Conservation (phyloP, 768 basidiomycete genomes). For the Tricholoma terreum region DNA sequence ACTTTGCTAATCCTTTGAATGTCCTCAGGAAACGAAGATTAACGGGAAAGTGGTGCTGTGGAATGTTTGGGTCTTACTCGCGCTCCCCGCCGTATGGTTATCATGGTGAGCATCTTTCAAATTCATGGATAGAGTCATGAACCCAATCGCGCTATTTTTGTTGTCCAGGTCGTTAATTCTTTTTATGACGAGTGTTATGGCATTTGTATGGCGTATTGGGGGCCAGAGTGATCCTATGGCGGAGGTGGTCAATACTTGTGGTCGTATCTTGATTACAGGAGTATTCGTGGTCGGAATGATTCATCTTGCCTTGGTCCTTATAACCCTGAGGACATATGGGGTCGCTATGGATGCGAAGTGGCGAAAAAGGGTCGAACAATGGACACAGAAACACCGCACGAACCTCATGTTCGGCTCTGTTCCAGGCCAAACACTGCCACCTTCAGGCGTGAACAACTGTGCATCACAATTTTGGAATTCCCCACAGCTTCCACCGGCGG, state of each 20-base stretch:
- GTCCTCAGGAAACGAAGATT: not conserved
- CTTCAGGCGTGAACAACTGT: too few species aligned
- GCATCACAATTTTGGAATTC: too few species aligned
- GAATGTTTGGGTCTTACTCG: conserved; percentile 63
- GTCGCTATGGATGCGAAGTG: not conserved
- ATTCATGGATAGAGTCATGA: not conserved
- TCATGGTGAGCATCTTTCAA: conserved; percentile 44
- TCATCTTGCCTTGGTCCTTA: not conserved
- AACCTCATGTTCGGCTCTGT: not conserved
- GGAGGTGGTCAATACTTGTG: not conserved
- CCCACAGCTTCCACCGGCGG: too few species aligned
- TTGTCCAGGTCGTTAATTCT: conserved; percentile 56
- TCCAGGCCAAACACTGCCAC: not conserved
- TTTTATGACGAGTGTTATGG: conserved; percentile 58
- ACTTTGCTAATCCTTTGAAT: not conserved
- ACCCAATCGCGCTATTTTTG: not conserved
- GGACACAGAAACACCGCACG: not conserved
- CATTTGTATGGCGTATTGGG: conserved; percentile 69
- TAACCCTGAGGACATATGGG: not conserved
- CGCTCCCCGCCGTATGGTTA: conserved; percentile 66
- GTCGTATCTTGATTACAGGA: not conserved
- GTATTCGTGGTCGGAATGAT: not conserved
- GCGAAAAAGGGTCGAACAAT: not conserved
- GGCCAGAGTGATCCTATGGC: not conserved
- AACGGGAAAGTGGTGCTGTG: conserved; percentile 27